Percentiles rank a stretch among this genome's conserved stretches.
phyloP scores from a whole-genome alignment of 2,329 filamentous ascomycete genomes.

The Xylogone sp. region DNA sequence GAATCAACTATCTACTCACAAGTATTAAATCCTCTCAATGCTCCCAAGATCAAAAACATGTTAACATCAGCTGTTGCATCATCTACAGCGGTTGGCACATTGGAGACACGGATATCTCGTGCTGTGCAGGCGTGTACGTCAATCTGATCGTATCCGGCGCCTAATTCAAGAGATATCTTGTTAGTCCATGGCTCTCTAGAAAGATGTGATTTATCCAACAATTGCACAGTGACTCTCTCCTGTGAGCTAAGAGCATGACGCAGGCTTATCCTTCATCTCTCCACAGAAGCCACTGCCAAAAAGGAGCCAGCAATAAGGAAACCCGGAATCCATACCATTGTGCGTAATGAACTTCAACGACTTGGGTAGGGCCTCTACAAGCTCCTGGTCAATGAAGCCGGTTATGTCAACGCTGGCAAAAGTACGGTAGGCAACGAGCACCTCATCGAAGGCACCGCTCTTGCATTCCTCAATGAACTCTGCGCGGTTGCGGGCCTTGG shows the following conservation, averaged over 20 bases:
- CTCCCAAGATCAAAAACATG: conserved; percentile 78
- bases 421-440: conserved; percentile 65
- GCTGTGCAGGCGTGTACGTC: conserved; percentile 68
- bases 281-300: too few species aligned
- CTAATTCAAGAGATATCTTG: conserved; percentile 32
- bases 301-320: too few species aligned
- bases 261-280: too few species aligned
- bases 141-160: conserved; percentile 83
- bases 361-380: conserved; percentile 55
- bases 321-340: conserved; percentile 43
- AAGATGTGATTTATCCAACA: too few species aligned
- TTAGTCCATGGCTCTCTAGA: background rate
- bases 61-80: conserved; percentile 79
- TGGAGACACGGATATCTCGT: conserved; percentile 67
- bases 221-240: too few species aligned
- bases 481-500: conserved; percentile 55
- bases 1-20: too few species aligned
- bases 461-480: conserved; percentile 68
- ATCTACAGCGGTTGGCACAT: conserved; percentile 77
- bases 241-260: too few species aligned
- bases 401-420: conserved; percentile 62
- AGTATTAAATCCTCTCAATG: conserved; percentile 68
- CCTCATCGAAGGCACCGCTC: conserved; percentile 62
- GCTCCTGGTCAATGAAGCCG: conserved; percentile 65
- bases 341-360: conserved; percentile 56